Evolutionary conservation across 2,329 filamentous ascomycete genomes (phyloP).

Genomic region (Berkeleyomyces basicola): DNA sequence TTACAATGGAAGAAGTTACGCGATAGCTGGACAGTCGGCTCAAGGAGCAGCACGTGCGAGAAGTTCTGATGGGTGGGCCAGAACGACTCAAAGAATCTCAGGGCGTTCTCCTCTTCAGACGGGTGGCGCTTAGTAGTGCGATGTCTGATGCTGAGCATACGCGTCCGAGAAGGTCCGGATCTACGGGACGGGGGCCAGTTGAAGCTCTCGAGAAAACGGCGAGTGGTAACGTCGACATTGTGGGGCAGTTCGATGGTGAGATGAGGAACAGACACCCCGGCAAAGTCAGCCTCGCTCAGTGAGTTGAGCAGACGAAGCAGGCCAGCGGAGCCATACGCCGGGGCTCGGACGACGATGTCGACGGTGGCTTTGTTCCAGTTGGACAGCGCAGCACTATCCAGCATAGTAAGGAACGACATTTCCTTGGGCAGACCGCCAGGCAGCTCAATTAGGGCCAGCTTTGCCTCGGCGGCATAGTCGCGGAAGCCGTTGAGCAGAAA

Average conservation of each 20-base stretch:
- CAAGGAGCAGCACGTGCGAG: slow-evolving; percentile 71
- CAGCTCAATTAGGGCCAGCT: slow-evolving; percentile 56
- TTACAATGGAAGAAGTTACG: slow-evolving; percentile 66
- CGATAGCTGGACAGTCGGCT: slow-evolving; percentile 63
- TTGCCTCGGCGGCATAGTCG: slow-evolving; percentile 33
- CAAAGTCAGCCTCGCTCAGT: slow-evolving; percentile 58
- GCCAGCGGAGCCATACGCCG: slow-evolving; percentile 52
- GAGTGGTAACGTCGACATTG: slow-evolving; percentile 47
- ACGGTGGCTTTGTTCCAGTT: slow-evolving; percentile 65
- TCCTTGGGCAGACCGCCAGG: slow-evolving; percentile 45
- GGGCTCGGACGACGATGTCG: slow-evolving; percentile 71
- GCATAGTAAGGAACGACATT: slow-evolving; percentile 59
- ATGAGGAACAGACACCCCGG: slow-evolving; percentile 49
- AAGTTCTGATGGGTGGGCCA: slow-evolving; percentile 51
- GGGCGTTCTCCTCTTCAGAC: slow-evolving; percentile 52
- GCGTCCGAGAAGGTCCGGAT: slow-evolving; percentile 26
- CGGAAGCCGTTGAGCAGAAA: slow-evolving; percentile 49
- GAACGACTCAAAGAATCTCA: slow-evolving; percentile 71
- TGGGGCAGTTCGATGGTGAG: slow-evolving; percentile 73
- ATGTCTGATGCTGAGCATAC: slow-evolving; percentile 53
- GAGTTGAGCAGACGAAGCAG: slow-evolving; percentile 63
- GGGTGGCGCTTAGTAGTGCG: slow-evolving; percentile 46
- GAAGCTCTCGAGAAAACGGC: slow-evolving; percentile 45
- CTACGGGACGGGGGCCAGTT: slow-evolving; percentile 43
- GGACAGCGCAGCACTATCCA: slow-evolving; percentile 58